These are phyloP conservation scores for Emericellopsis atlantica DNA, from an alignment of 2,329 filamentous ascomycete species.

Conservation along the genomic window DNA sequence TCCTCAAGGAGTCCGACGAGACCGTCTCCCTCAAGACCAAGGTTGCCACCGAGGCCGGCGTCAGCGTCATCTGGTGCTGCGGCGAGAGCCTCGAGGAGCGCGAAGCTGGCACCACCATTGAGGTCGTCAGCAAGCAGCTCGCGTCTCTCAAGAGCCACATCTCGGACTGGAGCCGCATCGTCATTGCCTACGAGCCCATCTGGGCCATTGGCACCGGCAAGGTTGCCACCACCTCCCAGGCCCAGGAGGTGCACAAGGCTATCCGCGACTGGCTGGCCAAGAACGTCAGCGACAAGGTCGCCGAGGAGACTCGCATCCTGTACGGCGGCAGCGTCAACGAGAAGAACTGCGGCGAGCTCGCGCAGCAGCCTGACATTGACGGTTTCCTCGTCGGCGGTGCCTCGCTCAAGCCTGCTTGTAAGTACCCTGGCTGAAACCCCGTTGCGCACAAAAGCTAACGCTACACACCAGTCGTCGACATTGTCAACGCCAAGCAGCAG, in stretches of 20 bases:
- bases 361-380: slow-evolving; percentile 90
- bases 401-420: slow-evolving; percentile 91
- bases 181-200: slow-evolving; percentile 97
- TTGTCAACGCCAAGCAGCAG: slow-evolving; percentile 38
- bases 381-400: slow-evolving; percentile 96
- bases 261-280: slow-evolving; percentile 76
- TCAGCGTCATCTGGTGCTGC: slow-evolving; percentile 93
- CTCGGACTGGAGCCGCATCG: slow-evolving; percentile 84
- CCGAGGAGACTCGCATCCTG: slow-evolving; percentile 83
- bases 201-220: slow-evolving; percentile 94
- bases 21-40: slow-evolving; percentile 92
- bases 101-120: slow-evolving; percentile 73
- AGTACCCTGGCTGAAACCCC: slow-evolving; percentile 21
- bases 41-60: slow-evolving; percentile 72
- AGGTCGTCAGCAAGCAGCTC: slow-evolving; percentile 76
- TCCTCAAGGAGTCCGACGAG: slow-evolving; percentile 75
- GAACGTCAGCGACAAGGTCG: slow-evolving; percentile 60
- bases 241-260: slow-evolving; percentile 84
- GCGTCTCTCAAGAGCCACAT: slow-evolving; percentile 66
- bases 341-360: slow-evolving; percentile 93
- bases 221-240: slow-evolving; percentile 79
- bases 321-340: slow-evolving; percentile 95
- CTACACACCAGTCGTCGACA: slow-evolving; percentile 36
- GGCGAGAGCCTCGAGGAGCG: slow-evolving; percentile 92
- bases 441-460: slow-evolving; percentile 6